Evolutionary conservation across 768 basidiomycete genomes (phyloP).

Genomic region (Mycena galericulata): DNA sequence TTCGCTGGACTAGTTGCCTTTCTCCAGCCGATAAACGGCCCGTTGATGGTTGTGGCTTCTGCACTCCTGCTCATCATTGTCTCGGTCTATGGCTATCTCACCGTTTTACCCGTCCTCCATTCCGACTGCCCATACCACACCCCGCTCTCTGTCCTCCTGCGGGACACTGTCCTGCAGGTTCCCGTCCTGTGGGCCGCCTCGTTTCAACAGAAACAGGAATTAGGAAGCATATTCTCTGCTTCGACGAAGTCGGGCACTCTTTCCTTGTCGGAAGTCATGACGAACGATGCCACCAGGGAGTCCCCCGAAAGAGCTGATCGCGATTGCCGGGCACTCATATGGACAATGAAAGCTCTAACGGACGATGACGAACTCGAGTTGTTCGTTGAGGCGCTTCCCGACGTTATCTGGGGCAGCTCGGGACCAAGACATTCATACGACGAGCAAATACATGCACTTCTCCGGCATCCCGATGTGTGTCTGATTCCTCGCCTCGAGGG

Average conservation of each 20-base stretch:
- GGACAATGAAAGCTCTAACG: slow-evolving; percentile 6
- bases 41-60: neutral
- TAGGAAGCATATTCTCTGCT: too few relatives aligned
- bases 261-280: neutral
- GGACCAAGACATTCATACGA: neutral
- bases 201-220: too few relatives aligned
- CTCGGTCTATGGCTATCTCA: neutral
- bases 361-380: neutral
- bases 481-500: neutral
- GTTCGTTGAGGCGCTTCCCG: neutral
- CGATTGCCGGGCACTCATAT: neutral
- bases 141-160: neutral
- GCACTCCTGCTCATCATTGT: neutral
- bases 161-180: neutral
- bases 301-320: neutral
- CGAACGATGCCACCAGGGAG: neutral
- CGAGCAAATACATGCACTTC: neutral
- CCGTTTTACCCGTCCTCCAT: neutral
- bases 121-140: slow-evolving; percentile 3
- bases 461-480: neutral
- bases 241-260: neutral
- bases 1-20: slow-evolving; percentile 8
- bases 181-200: neutral
- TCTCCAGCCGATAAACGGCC: neutral
- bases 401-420: neutral